Evolutionary conservation across 1,139 yeast species (phyloP).

Genomic region (Yamadazyma blattariae): DNA sequence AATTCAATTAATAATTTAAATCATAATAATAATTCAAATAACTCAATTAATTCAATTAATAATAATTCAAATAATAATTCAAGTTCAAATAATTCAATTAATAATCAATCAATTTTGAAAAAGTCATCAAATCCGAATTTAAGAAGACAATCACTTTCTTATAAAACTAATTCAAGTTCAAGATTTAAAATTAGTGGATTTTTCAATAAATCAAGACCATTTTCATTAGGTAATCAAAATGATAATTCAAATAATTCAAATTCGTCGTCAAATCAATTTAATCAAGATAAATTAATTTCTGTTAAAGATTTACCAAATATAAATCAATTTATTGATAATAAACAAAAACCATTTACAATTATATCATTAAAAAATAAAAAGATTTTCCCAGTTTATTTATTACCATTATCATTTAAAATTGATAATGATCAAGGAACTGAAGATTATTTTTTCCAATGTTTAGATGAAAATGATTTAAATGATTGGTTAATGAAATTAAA

Average conservation of each 20-base stretch:
- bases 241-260: too few species aligned
- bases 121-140: constrained; percentile 32
- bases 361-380: constrained; percentile 53
- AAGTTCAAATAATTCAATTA: constrained; percentile 1
- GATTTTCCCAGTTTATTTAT: constrained; percentile 53
- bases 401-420: constrained; percentile 60
- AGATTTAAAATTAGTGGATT: constrained; percentile 46
- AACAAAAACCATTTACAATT: constrained; percentile 55
- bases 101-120: constrained; percentile 21
- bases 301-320: constrained; percentile 62
- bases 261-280: constrained; percentile 5
- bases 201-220: constrained; percentile 38
- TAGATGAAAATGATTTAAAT: constrained; percentile 58
- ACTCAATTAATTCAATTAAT: neutral
- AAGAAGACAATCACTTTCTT: constrained; percentile 41
- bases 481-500: constrained; percentile 67
- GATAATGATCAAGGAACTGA: constrained; percentile 45
- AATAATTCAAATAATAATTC: neutral
- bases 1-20: neutral
- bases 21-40: neutral
- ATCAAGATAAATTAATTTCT: constrained; percentile 50
- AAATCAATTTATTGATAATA: constrained; percentile 34
- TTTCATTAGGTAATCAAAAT: constrained; percentile 17
- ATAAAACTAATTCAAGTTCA: constrained; percentile 38
- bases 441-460: constrained; percentile 70